These are phyloP conservation scores for Ophiostoma ulmi DNA, from an alignment of 2,329 filamentous ascomycete species.

Conservation along the genomic window DNA sequence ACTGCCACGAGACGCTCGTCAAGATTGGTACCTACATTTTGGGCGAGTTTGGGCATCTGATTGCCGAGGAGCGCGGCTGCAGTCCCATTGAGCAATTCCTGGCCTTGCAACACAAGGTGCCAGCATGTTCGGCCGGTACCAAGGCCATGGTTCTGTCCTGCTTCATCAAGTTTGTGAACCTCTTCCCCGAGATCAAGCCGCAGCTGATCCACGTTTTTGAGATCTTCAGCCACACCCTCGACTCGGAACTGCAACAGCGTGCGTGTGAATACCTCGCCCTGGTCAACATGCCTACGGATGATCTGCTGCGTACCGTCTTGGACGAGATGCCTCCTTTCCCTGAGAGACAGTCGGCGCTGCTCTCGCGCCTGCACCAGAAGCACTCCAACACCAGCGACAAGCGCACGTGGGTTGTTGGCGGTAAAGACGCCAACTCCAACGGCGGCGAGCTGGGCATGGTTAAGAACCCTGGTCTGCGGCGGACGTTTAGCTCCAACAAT, in stretches of 20 bases:
- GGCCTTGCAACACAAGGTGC: conserved; percentile 84
- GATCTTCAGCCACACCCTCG: conserved; percentile 87
- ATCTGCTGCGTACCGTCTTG: conserved; percentile 85
- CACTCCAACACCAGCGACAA: conserved; percentile 90
- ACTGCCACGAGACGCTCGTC: conserved; percentile 93
- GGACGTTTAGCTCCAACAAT: conserved; percentile 65
- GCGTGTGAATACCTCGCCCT: conserved; percentile 91
- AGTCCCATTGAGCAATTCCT: conserved; percentile 97
- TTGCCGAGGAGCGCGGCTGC: conserved; percentile 85
- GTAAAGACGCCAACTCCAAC: conserved; percentile 86
- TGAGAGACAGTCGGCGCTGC: conserved; percentile 82
- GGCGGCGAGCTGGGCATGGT: conserved; percentile 72
- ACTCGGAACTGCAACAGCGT: conserved; percentile 91
- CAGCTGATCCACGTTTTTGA: conserved; percentile 87
- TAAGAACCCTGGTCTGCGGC: conserved; percentile 76
- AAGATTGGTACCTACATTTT: conserved; percentile 97
- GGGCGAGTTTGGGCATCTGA: conserved; percentile 93
- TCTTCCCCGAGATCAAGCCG: conserved; percentile 97
- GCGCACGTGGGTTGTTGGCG: conserved; percentile 95
- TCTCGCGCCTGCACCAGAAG: conserved; percentile 91
- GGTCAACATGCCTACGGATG: conserved; percentile 79
- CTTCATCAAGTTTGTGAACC: conserved; percentile 95
- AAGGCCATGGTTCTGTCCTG: conserved; percentile 90
- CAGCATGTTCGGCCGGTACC: conserved; percentile 81
- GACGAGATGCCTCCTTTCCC: conserved; percentile 99